Conservation (phyloP, 2,329 filamentous ascomycete species). For the Penicillium fuscoglaucum region DNA sequence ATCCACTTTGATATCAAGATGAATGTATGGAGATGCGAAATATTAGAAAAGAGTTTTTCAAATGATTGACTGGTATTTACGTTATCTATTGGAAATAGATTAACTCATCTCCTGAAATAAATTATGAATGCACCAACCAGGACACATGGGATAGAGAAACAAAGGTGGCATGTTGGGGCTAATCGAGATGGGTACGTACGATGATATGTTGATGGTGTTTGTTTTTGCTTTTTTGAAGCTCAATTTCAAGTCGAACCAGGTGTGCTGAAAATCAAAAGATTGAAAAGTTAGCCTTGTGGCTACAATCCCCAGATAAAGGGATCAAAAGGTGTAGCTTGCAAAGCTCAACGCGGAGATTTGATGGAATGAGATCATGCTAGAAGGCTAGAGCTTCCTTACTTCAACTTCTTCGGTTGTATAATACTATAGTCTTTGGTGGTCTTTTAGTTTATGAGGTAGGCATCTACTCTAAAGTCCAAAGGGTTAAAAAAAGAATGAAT, state of each 20-base stretch:
- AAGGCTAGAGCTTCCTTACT: not conserved
- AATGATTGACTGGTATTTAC: not conserved
- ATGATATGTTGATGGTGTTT: not conserved
- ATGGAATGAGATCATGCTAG: not conserved
- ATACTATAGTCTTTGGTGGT: too few species aligned
- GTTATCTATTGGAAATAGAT: not conserved
- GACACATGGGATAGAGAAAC: not conserved
- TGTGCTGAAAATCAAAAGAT: not conserved
- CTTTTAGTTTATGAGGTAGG: not conserved
- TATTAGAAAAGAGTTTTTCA: not conserved
- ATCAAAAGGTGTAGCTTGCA: not conserved
- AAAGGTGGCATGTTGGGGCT: not conserved
- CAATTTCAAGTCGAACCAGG: not conserved
- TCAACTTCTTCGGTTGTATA: too few species aligned
- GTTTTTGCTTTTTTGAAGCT: too few species aligned
- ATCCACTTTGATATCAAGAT: not conserved
- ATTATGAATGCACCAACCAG: accelerated
- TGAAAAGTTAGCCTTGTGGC: too few species aligned
- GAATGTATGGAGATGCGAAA: not conserved
- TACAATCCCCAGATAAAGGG: not conserved
- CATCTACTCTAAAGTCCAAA: not conserved
- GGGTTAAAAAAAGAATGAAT: not conserved
- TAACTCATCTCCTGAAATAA: accelerated
- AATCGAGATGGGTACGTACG: not conserved
- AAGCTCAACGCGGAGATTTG: not conserved